These are phyloP conservation scores for Tripidium arundinaceum DNA, from an alignment of 202 grass and related monocot genomes.

Conservation along the genomic window DNA sequence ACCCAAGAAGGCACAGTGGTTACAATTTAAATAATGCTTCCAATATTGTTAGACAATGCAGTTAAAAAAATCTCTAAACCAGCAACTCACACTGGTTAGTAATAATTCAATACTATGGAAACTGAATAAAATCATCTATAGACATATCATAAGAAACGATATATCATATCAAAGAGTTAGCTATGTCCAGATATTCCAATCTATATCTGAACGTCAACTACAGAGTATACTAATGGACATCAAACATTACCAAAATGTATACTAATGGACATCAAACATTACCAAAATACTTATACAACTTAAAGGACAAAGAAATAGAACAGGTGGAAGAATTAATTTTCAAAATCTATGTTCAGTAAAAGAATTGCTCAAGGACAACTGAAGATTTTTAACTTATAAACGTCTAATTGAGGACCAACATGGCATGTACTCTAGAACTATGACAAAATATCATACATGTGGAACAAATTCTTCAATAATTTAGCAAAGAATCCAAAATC, in stretches of 20 bases:
- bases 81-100: neutral
- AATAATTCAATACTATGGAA: neutral
- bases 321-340: neutral
- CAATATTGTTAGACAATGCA: too few species aligned
- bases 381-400: neutral
- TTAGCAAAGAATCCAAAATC: neutral
- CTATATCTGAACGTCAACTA: neutral
- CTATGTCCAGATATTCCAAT: neutral
- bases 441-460: neutral
- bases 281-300: neutral
- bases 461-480: neutral
- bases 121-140: neutral
- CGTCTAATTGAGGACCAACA: neutral
- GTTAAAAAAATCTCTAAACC: neutral
- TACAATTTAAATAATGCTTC: neutral
- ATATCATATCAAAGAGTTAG: neutral
- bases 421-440: neutral
- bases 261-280: neutral
- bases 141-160: neutral
- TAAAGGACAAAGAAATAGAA: neutral
- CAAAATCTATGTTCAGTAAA: neutral
- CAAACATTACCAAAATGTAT: neutral
- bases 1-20: neutral
- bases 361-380: neutral
- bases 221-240: neutral